Percentiles rank a stretch among this genome's conserved stretches.
Conservation (phyloP, 2,329 filamentous ascomycete species). For the Scedosporium boydii region DNA sequence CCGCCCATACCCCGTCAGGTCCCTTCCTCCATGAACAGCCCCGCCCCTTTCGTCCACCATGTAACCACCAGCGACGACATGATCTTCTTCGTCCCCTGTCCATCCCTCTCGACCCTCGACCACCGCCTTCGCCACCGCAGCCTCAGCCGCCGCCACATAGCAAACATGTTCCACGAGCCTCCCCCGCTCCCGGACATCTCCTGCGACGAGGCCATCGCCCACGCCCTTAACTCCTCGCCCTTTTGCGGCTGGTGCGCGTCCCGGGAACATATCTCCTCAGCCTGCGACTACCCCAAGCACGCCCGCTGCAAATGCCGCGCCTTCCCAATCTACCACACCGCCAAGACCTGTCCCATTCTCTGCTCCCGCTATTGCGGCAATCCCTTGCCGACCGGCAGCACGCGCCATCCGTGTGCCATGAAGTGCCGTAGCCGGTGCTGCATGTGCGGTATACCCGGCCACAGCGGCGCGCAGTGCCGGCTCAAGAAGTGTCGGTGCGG, state of each 20-base stretch:
- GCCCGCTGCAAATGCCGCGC: conserved; percentile 28
- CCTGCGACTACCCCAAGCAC: conserved; percentile 19
- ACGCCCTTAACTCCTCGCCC: not conserved
- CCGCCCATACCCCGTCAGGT: no score
- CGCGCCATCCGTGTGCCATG: conserved; percentile 25
- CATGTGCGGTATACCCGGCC: conserved; percentile 29
- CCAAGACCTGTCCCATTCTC: conserved; percentile 19
- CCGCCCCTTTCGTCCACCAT: not conserved
- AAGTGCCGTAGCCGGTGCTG: conserved; percentile 26
- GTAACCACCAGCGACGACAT: not conserved
- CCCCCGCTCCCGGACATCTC: not conserved
- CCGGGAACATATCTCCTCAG: not conserved
- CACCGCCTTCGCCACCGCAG: conserved; percentile 22
- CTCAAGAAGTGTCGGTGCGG: conserved; percentile 25
- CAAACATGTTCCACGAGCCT: conserved; percentile 23
- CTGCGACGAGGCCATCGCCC: not conserved
- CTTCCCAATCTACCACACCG: conserved; percentile 26
- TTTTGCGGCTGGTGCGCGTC: not conserved
- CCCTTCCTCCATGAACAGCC: not conserved
- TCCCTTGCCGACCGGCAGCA: conserved; percentile 13
- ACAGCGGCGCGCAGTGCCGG: conserved; percentile 25
- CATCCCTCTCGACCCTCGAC: conserved; percentile 18
- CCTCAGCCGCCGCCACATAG: conserved; percentile 24
- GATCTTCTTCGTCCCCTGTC: not conserved
- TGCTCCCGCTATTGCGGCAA: conserved; percentile 25